phyloP scores from a whole-genome alignment of 2,329 filamentous ascomycete species.

The Trichoderma koningiopsis region DNA sequence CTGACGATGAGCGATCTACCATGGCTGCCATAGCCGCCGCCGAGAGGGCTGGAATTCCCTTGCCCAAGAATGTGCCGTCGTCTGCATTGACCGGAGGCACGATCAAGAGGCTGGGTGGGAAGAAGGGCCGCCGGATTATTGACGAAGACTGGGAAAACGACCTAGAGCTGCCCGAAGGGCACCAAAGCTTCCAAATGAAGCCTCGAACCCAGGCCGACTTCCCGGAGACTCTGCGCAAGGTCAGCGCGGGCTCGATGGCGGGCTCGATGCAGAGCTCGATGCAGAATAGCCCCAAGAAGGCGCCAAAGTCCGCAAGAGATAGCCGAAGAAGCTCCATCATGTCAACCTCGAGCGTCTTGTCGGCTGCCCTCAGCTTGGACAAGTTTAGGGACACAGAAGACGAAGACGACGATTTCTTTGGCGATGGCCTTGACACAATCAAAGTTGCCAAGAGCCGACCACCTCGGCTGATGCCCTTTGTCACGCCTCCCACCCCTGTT shows the following conservation, averaged over 20 bases:
- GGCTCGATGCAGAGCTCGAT: slow-evolving; percentile 54
- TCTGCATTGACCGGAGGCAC: slow-evolving; percentile 90
- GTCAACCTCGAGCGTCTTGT: slow-evolving; percentile 41
- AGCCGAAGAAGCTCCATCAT: slow-evolving; percentile 38
- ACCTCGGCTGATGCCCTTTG: slow-evolving; percentile 54
- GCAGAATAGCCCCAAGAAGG: slow-evolving; percentile 55
- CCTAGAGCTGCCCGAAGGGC: slow-evolving; percentile 65
- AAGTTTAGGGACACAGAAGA: slow-evolving; percentile 65
- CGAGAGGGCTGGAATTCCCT: slow-evolving; percentile 85
- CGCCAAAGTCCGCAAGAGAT: slow-evolving; percentile 31
- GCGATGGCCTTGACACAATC: slow-evolving; percentile 66
- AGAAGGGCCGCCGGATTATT: slow-evolving; percentile 70
- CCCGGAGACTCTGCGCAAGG: slow-evolving; percentile 68
- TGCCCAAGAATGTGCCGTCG: slow-evolving; percentile 81
- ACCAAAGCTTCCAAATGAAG: slow-evolving; percentile 66
- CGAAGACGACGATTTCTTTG: slow-evolving; percentile 62
- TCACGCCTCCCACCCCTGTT: slow-evolving; percentile 58
- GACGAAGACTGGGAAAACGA: slow-evolving; percentile 84
- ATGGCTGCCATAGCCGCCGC: slow-evolving; percentile 85
- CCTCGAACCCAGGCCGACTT: slow-evolving; percentile 61
- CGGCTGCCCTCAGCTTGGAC: slow-evolving; percentile 59
- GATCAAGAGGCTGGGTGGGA: slow-evolving; percentile 83
- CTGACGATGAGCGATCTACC: slow-evolving; percentile 82
- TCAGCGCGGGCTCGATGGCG: slow-evolving; percentile 58
- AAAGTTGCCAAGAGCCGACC: slow-evolving; percentile 63